Base-by-base conservation (phyloP, 2,329 filamentous ascomycete species). In the Talaromyces sp. region DNA sequence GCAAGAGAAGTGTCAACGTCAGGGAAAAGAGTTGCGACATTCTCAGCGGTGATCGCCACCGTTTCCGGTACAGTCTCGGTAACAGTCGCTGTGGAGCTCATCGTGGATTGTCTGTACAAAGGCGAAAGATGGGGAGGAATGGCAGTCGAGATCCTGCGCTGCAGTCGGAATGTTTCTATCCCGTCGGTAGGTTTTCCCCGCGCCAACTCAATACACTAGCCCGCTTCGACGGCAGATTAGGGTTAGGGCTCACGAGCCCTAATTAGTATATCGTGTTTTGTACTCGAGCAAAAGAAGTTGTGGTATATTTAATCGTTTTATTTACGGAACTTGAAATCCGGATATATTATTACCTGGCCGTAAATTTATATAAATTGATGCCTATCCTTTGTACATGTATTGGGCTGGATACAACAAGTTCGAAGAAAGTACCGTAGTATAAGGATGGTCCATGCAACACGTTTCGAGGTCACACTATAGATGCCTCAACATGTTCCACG, bases 1-100 rank as follows among this genome's bases (percentile, higher is more conserved):
- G 85, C 85, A 57, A 88, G 79, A 16, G 79, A 79, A 28, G 85
- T 87, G 75, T 87, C 85, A 68, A 89, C 85, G 75, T 97, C 92
- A 59, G 92, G 92, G 78, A 98, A 98, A 56, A 98, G 85, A 65
- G 87, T 88, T 63, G 94, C 83, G 70, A 99, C 92, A 71, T 90
- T 91, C 69, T 95, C 87, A 18, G 92, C 92, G 58, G 91, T 96
- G 72, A 96, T 92, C 61, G 85, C 82, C 71, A 87, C 82, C 47
- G 81, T 81, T 33, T 78, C 74, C 42, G 79, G 80, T 12, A 78
- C 82, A 27, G 82, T 83, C 42, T 86, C 82, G 47, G 81, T 81
- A 33, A 78, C 74, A 44, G 79, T 80, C 44, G 78, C 82, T 30
- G 82, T 83, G 36, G 83, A 82, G 12, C 69, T 75, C 73, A 75